phyloP scores from a whole-genome alignment of 208 protist species.

The Porcisia hertigi region DNA sequence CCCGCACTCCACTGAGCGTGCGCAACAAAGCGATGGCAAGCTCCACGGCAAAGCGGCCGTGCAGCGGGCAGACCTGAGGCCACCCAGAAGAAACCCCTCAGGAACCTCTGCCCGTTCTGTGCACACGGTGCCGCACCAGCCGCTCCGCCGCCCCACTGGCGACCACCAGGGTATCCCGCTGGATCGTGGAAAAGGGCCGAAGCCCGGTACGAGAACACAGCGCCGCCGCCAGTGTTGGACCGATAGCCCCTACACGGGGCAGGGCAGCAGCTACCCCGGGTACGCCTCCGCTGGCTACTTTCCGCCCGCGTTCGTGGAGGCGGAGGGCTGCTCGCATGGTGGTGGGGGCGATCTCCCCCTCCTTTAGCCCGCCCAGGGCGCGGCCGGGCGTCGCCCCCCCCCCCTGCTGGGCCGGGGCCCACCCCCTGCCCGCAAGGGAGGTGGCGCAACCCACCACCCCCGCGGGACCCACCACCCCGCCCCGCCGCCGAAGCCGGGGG shows the following conservation, averaged over 20 bases:
- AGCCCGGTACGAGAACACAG: background rate
- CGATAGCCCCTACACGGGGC: conserved; percentile 1
- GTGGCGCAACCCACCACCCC: too few relatives aligned
- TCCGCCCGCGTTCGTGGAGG: background rate
- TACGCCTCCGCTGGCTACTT: background rate
- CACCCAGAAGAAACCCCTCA: background rate
- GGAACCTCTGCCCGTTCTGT: background rate
- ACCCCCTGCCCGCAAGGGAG: too few relatives aligned
- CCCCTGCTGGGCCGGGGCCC: background rate
- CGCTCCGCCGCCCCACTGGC: background rate
- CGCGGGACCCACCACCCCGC: too few relatives aligned
- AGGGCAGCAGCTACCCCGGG: background rate
- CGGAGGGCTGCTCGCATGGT: background rate
- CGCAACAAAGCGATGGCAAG: background rate
- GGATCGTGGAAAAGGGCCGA: background rate
- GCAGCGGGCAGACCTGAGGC: background rate
- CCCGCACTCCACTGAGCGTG: background rate
- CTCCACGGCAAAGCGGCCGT: background rate
- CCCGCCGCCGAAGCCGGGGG: too few relatives aligned
- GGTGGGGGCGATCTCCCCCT: background rate
- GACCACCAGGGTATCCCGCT: background rate
- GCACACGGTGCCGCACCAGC: conserved; percentile 12
- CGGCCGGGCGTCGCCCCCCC: background rate
- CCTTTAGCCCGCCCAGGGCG: background rate
- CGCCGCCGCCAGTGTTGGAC: conserved; percentile 10